Base-by-base conservation (phyloP, 129 eudicot genomes). In the Kitagawia praeruptora region DNA sequence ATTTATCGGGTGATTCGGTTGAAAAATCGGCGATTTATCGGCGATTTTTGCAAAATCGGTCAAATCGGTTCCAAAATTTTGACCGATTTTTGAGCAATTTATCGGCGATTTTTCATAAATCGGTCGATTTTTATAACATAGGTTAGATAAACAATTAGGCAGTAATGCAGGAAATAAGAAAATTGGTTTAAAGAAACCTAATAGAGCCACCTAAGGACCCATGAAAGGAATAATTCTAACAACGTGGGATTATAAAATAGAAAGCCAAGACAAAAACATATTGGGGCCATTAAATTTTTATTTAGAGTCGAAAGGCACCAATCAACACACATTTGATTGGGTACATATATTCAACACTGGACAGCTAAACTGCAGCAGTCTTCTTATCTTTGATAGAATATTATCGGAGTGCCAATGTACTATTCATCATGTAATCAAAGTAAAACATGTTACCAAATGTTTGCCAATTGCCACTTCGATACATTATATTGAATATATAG, bases 291-390 rank as follows among this genome's bases (percentile, higher is more conserved):
- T 61, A 61, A 8, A 9, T n/a, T 8, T 9, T 15, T n/a, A 61
- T 2, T 61, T 11, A 61, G 31, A 53, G 14, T 46, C 2, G 54
- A 14, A 11, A 53, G 34, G 69, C 31, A 9, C 69, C 34, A 9
- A 61, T 61, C 69, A n/a, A 9, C 69, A 61, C 69, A 61, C 69
- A 61, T 58, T 61, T 61, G 15, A 61, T n/a, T 61, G 69, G 69
- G 69, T 61, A 9, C 69, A 61, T 9, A 9, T n/a, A 61, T 61
- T 61, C 69, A 61, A 61, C 34, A n/a, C 69, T 61, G 69, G 69
- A 61, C 69, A 61, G 69, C 69, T 61, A 61, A 61, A n/a, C 69
- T 61, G 31, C 31, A n/a, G 34, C 67, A 58, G 28, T 58, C 31
- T 58, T n/a, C 15, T 25, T 61, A n/a, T 61, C 27, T 61, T n/a